Evolutionary conservation across 257 asterid species (phyloP), one percentile per base, ranked within the genome.

Genomic region (Lithospermum erythrorhizon): DNA sequence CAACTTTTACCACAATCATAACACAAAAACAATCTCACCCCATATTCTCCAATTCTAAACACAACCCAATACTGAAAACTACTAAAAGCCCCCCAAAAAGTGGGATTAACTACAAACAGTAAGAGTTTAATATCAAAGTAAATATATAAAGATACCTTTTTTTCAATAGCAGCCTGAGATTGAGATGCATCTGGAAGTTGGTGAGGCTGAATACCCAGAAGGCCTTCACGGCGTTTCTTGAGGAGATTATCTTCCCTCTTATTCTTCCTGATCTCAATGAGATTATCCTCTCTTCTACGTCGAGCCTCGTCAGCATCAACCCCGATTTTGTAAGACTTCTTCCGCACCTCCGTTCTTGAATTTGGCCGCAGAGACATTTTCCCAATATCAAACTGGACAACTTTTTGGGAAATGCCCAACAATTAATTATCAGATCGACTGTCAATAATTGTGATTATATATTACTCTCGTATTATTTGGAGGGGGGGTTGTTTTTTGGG

Each of bases 221-320:
- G 74, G 16, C 80, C 87, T 55, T 79, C 84, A 0, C 87, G 72
- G 0, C 84, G 73, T 72, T 81, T 81, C 74, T 81, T 81, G 30
- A 81, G 79, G 2, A 81, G 79, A 67, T 67, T 81, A 15, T 81
- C 87, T 56, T 81, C 85, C 16, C 87, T 82, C 67, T 79, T 81
- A 48, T 48, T 81, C 72, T 81, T 81, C 71, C 87, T 78, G 82
- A 81, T 81, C 81, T 76, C 87, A 5, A 81, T 80, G 72, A 81
- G 65, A 45, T 75, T 81, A 63, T 81, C 87, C 67, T 81, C 87
- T 61, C 87, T 81, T 65, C 87, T 66, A 61, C 87, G 80, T 61
- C 87, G 80, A 16, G 82, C 87, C 67, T 81, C 87, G 21, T 81
- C 87, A 8, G 81, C 85, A 61, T 81, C 87, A 25, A 81, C 87